Base-by-base conservation (phyloP, 139 green algal species). In the Tetradesmus obliquus region DNA sequence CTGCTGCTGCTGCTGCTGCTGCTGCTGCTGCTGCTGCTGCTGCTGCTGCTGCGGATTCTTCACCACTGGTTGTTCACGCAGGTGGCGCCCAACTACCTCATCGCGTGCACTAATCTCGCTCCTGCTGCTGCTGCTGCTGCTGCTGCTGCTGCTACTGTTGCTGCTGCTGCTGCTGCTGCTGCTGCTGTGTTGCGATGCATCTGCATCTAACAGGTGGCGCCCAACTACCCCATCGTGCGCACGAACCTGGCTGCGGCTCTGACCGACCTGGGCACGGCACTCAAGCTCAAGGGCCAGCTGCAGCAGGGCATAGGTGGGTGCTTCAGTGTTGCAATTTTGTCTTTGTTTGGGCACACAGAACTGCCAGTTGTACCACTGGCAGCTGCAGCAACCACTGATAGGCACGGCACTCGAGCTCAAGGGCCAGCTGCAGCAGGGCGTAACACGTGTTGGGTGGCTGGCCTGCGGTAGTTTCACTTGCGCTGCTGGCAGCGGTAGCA, bases 161-260 rank as follows among this genome's bases (percentile, higher is more conserved):
- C 32, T 45, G 32, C 32, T 45, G 32, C 32, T 45, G 32, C 32
- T 45, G 32, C 32, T 45, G 32, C 32, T 45, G 32, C 32, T 45
- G 32, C 32, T 45, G 32, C 32, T 45, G 32, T 45, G 32, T 45
- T 72, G 12, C 24, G 12, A 32, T 79, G 71, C n/a, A 24, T 51
- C 22, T 80, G 45, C n/a, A n/a, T n/a, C 32, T 45, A 45, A 45
- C 87, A 84, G 87, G 91, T 91, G 3, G 92, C 94, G 0, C 95
- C 96, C n/a, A 96, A 97, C 92, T 97, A 96, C 86, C 83, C 91
- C 45, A 97, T 97, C 57, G 94, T 95, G 3, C 87, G 87, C 15
- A 92, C 91, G 84, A 99, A 99, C 91, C 93, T 99, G 20, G 96
- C 98, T 8, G 96, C 97, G n/a, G 97, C 97, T 2, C 94, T 99